Evolutionary conservation across 1,284 basidiomycete species (phyloP).

Genomic region (Marasmius oreades): DNA sequence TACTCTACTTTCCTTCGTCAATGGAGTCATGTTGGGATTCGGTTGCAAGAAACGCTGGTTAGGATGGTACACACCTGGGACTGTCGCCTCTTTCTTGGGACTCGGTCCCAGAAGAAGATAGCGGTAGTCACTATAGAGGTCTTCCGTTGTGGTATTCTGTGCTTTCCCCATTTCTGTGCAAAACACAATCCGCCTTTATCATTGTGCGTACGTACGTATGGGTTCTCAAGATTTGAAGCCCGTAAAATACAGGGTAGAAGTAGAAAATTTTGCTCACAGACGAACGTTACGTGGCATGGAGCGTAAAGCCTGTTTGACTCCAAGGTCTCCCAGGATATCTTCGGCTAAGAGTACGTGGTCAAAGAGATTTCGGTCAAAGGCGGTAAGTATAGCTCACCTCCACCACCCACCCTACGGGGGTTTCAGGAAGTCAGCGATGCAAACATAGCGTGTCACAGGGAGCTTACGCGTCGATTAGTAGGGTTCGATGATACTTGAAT

Average conservation of each 20-base stretch:
- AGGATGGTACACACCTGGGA: constrained; percentile 33
- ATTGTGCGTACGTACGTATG: too few relatives aligned
- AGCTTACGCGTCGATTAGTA: constrained; percentile 51
- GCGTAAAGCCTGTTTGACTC: constrained; percentile 59
- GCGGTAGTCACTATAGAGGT: background rate
- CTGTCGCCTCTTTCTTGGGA: constrained; percentile 8
- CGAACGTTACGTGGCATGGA: constrained; percentile 56
- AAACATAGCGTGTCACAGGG: background rate
- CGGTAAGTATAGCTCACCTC: constrained; percentile 25
- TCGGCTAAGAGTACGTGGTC: constrained; percentile 35
- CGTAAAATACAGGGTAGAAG: background rate
- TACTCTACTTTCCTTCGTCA: constrained; percentile 89
- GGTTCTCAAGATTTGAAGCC: background rate
- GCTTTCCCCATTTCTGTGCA: too few relatives aligned
- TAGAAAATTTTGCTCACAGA: constrained; percentile 24
- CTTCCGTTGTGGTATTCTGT: background rate
- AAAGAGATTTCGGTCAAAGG: background rate
- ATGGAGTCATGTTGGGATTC: constrained; percentile 97
- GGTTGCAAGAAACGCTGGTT: constrained; percentile 88
- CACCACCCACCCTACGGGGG: constrained; percentile 36
- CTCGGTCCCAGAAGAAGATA: background rate
- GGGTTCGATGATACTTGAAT: constrained; percentile 52
- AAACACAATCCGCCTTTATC: too few relatives aligned
- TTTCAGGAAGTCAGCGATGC: constrained; percentile 4
- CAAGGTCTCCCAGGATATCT: constrained; percentile 60